Evolutionary conservation across 805 yeast genomes (phyloP), one percentile per base, ranked within the genome.

Genomic region (Ogataea saltuana): DNA sequence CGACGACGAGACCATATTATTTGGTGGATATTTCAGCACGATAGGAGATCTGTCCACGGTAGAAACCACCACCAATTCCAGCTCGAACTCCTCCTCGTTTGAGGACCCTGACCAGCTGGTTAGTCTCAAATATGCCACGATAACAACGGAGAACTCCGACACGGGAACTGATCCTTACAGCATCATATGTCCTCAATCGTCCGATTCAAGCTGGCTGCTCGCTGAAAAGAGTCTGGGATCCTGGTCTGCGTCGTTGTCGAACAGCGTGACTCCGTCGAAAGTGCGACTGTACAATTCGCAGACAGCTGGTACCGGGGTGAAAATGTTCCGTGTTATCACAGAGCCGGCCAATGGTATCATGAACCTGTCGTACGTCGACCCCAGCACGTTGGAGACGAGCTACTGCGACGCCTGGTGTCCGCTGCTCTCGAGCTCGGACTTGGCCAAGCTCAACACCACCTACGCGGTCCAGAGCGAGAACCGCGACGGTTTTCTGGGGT

Each of bases 371-470:
- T 93, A 89, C 56, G 68, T 85, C 17, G 91, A 91, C 58, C 95
- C 96, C 3, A 47, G 59, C 0, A 74, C 88, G 2, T 80, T 83
- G 37, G 65, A 70, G n/a, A 39, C 74, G 3, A 60, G 66, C 12
- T 67, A 68, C 58, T 93, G 99, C 70, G 96, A 89, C 62, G 95
- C 96, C 1, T 83, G 78, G 75, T 93, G 99, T 64, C 95, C 97
- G 1, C 68, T 91, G 19, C 65, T 74, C 1, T 70, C 71, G 21
- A 60, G 62, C 10, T 44, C 70, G 0, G 56, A 61, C 2, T 60
- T 83, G 35, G 22, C 45, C 5, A 10, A 26, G 12, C 17, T 6
- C 13, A 39, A 45, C 17, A 47, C 33, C 9, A 35, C 42, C 0
- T 58, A 58, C 38, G 33, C 49, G 6, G 31, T 41, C 10, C 31